These are phyloP conservation scores for Tetrapisispora fleetii DNA, from an alignment of 805 yeast genomes.

Conservation along the genomic window DNA sequence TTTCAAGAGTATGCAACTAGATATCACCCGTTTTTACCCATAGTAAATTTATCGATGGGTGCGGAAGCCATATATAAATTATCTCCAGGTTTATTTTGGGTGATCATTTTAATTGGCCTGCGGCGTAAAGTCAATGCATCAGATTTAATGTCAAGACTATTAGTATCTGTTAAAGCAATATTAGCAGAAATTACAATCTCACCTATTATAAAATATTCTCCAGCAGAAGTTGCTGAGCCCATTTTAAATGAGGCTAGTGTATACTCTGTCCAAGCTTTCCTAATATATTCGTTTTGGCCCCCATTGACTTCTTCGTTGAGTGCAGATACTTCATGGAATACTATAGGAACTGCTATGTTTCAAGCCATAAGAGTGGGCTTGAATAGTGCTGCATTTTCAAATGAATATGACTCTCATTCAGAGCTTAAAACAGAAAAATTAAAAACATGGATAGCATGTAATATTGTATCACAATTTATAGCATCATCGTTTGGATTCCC, in stretches of 20 bases:
- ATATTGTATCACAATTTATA: conserved; percentile 78
- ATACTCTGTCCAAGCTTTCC: conserved; percentile 86
- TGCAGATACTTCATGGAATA: conserved; percentile 94
- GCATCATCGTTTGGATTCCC: conserved; percentile 94
- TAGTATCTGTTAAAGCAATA: conserved; percentile 63
- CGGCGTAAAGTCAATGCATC: conserved; percentile 43
- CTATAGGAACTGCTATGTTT: conserved; percentile 85
- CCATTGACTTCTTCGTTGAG: conserved; percentile 88
- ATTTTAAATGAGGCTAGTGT: conserved; percentile 82
- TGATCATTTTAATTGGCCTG: conserved; percentile 73
- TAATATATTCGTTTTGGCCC: conserved; percentile 89
- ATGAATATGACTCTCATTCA: conserved; percentile 40
- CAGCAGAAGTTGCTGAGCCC: conserved; percentile 71
- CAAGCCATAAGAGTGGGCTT: conserved; percentile 89
- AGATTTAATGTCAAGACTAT: conserved; percentile 46
- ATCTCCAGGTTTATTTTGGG: conserved; percentile 92
- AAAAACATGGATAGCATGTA: conserved; percentile 90
- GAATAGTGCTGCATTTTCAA: conserved; percentile 62
- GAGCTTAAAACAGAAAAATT: conserved; percentile 61
- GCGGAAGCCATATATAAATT: conserved; percentile 70
- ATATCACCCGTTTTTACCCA: conserved; percentile 81
- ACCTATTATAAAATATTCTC: conserved; percentile 78
- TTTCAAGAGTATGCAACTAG: conserved; percentile 61
- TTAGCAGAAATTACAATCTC: conserved; percentile 82
- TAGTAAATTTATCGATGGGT: conserved; percentile 72